phyloP scores from a whole-genome alignment of 169 alveolate species.

The Plasmodium fragile region DNA sequence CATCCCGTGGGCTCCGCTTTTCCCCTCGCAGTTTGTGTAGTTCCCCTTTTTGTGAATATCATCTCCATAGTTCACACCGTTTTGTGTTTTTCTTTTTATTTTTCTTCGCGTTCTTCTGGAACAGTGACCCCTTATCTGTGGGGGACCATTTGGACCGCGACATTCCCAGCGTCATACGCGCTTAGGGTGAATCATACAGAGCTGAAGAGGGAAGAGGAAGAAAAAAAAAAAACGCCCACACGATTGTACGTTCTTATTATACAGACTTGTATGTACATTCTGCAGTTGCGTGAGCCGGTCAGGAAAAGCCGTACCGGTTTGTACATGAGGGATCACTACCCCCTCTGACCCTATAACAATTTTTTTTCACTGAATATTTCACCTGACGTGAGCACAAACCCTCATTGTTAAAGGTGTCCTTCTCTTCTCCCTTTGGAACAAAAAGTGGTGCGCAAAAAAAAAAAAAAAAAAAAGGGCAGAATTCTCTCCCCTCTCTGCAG shows the following conservation, averaged over 20 bases:
- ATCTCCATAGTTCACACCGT: neutral
- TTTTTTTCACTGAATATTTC: neutral
- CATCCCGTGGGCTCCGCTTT: neutral
- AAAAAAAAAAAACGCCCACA: neutral
- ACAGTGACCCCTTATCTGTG: neutral
- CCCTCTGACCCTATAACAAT: neutral
- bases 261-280: neutral
- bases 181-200: neutral
- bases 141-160: neutral
- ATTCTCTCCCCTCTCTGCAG: neutral
- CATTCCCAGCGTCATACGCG: neutral
- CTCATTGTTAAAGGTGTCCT: neutral
- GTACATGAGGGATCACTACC: neutral
- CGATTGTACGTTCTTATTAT: neutral
- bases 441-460: neutral
- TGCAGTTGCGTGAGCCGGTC: neutral
- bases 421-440: neutral
- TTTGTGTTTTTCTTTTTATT: neutral
- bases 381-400: neutral
- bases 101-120: neutral
- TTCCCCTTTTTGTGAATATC: neutral
- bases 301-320: neutral
- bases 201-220: neutral
- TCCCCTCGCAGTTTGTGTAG: neutral
- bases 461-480: neutral